Percentiles rank a stretch among this genome's conserved stretches.
Evolutionary conservation across 371 early-diverging fungal genomes (phyloP).

Genomic region (Conidiobolus incongruus): DNA sequence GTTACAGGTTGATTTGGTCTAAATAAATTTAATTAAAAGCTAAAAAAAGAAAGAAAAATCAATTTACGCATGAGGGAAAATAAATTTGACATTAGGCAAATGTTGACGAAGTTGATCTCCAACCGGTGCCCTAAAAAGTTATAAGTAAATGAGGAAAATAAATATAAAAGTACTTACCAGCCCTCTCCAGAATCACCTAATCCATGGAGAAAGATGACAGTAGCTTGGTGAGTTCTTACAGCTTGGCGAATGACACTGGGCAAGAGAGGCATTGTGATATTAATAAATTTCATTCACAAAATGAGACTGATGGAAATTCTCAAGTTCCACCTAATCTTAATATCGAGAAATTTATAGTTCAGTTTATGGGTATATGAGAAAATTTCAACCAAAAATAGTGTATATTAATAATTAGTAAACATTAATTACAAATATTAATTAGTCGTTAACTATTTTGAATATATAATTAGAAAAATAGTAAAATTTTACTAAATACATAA

Average conservation of each 20-base stretch:
- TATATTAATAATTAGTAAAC: too few relatives aligned
- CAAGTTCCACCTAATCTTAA: too few relatives aligned
- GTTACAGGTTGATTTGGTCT: constrained; percentile 58
- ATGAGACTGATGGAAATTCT: too few relatives aligned
- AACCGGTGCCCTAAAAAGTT: constrained; percentile 21
- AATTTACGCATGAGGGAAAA: constrained; percentile 70
- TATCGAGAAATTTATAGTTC: too few relatives aligned
- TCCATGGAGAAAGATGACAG: constrained; percentile 46
- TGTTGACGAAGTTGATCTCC: constrained; percentile 25
- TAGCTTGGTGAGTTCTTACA: constrained; percentile 37
- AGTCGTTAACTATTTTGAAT: too few relatives aligned
- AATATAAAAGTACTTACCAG: constrained; percentile 2
- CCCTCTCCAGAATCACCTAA: constrained; percentile 8
- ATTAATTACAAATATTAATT: too few relatives aligned
- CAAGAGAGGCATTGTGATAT: constrained; percentile 5
- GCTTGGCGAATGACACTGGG: constrained; percentile 21
- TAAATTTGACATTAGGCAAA: constrained; percentile 63
- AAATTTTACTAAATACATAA: too few relatives aligned
- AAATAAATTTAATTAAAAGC: constrained; percentile 1
- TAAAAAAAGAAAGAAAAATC: neutral
- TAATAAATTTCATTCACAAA: neutral
- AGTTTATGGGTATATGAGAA: too few relatives aligned
- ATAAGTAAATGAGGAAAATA: neutral
- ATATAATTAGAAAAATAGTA: too few relatives aligned
- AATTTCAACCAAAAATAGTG: too few relatives aligned